Evolutionary conservation across 345 rosid genomes (phyloP).

Genomic region (Hibiscus tridactylites): DNA sequence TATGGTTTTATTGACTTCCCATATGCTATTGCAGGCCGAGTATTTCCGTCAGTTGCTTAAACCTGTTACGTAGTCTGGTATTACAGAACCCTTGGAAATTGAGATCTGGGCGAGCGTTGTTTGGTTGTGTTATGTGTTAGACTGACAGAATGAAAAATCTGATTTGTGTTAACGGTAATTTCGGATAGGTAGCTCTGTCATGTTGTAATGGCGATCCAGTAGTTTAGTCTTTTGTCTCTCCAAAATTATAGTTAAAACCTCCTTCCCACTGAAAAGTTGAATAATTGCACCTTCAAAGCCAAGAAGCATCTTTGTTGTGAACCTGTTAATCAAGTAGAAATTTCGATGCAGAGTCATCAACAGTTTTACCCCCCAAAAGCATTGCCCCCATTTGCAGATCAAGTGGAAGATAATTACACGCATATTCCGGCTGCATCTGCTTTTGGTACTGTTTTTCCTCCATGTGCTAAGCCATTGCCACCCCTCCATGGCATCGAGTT

Average conservation of each 20-base stretch:
- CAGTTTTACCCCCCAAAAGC: conserved; percentile 22
- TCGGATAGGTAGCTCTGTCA: conserved; percentile 23
- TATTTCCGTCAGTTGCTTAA: conserved; percentile 96
- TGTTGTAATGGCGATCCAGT: conserved; percentile 29
- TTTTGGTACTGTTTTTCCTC: conserved; percentile 46
- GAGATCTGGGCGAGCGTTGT: conserved; percentile 31
- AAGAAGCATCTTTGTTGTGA: conserved; percentile 15
- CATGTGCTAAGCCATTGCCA: conserved; percentile 36
- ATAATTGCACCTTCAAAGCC: conserved; percentile 21
- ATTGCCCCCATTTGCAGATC: conserved; percentile 33
- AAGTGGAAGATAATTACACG: conserved; percentile 33
- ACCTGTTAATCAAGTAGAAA: conserved; percentile 13
- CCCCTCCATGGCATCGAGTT: conserved; percentile 56
- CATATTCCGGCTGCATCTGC: conserved; percentile 40
- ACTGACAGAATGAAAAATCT: conserved; percentile 20
- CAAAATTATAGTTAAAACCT: conserved; percentile 19
- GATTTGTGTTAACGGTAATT: conserved; percentile 21
- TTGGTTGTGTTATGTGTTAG: conserved; percentile 32
- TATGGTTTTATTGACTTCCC: background rate
- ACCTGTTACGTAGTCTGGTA: conserved; percentile 84
- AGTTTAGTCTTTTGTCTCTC: conserved; percentile 24
- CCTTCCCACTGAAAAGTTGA: conserved; percentile 18
- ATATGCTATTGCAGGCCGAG: conserved; percentile 61
- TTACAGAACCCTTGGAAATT: conserved; percentile 14
- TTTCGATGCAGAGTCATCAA: conserved; percentile 48